Evolutionary conservation across 176 grass and related monocot genomes (phyloP).

Genomic region (Chrysopogon serrulatus): DNA sequence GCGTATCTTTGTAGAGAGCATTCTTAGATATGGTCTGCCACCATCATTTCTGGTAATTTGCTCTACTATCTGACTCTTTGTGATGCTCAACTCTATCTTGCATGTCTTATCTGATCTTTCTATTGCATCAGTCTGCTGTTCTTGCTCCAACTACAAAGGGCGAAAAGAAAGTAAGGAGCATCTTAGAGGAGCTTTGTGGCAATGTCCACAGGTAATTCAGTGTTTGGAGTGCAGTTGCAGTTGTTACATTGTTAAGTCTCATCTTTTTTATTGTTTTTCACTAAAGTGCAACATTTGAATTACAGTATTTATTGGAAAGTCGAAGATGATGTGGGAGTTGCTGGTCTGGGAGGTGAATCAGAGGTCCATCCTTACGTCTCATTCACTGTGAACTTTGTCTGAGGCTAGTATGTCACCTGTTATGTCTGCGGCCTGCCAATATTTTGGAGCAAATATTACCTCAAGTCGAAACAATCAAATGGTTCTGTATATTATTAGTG

Average conservation of each 20-base stretch:
- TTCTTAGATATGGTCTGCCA: slow-evolving; percentile 97
- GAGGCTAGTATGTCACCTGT: slow-evolving; percentile 11
- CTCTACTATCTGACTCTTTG: not conserved
- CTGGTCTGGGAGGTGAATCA: slow-evolving; percentile 73
- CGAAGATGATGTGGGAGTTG: slow-evolving; percentile 59
- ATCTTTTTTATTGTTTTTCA: not conserved
- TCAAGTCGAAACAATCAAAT: not conserved
- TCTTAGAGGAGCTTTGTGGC: slow-evolving; percentile 65
- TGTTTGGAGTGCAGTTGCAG: not conserved
- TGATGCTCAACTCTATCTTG: not conserved
- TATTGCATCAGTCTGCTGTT: slow-evolving; percentile 62
- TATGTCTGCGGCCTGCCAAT: not conserved
- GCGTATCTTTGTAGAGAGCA: slow-evolving; percentile 89
- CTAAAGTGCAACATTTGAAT: slow-evolving; percentile 12
- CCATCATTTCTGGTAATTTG: slow-evolving; percentile 70
- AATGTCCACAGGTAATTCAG: slow-evolving; percentile 67
- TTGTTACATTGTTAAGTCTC: not conserved
- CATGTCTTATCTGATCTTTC: slow-evolving; percentile 1
- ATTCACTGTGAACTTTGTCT: slow-evolving; percentile 87
- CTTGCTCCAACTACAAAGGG: slow-evolving; percentile 68
- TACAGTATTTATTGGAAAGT: slow-evolving; percentile 88
- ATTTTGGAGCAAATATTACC: slow-evolving; percentile 5
- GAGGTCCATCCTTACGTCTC: slow-evolving; percentile 90
- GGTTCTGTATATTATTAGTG: slow-evolving; percentile 48
- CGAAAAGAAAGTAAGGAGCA: slow-evolving; percentile 93